These are phyloP conservation scores for Sclerotinia subarctica DNA, from an alignment of 2,329 filamentous ascomycete species.

Conservation along the genomic window DNA sequence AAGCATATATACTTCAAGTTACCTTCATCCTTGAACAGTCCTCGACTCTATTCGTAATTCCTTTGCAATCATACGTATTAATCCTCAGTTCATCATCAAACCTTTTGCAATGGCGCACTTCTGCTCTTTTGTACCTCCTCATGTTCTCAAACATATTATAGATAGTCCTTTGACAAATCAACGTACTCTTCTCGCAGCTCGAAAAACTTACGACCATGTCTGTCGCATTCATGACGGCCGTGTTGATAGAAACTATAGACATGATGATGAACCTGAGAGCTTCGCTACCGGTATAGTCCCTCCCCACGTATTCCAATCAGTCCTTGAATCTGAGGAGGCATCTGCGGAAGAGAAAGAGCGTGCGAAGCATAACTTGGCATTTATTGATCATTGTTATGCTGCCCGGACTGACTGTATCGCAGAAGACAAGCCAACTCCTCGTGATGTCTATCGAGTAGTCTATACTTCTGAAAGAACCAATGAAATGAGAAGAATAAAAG, in stretches of 20 bases:
- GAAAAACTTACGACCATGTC: constrained; percentile 2
- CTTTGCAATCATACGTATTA: background rate
- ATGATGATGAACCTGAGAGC: background rate
- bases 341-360: background rate
- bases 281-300: background rate
- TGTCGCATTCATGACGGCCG: background rate
- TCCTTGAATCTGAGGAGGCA: background rate
- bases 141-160: constrained; percentile 11
- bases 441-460: too few relatives aligned
- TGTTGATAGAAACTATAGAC: background rate
- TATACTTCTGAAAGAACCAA: too few relatives aligned
- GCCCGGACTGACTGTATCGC: background rate
- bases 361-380: background rate
- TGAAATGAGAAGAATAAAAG: too few relatives aligned
- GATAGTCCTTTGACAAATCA: background rate
- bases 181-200: background rate
- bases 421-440: constrained; percentile 28
- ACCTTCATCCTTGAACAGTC: background rate
- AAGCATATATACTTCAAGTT: background rate
- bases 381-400: background rate
- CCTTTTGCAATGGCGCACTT: background rate
- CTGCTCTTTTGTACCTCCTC: constrained; percentile 2
- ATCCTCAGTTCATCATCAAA: background rate
- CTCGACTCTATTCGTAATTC: background rate
- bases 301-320: background rate